Percentiles rank a stretch among this genome's conserved stretches.
These are phyloP conservation scores for Wickerhamiella lipophila DNA, from an alignment of 805 yeast genomes.

Conservation along the genomic window DNA sequence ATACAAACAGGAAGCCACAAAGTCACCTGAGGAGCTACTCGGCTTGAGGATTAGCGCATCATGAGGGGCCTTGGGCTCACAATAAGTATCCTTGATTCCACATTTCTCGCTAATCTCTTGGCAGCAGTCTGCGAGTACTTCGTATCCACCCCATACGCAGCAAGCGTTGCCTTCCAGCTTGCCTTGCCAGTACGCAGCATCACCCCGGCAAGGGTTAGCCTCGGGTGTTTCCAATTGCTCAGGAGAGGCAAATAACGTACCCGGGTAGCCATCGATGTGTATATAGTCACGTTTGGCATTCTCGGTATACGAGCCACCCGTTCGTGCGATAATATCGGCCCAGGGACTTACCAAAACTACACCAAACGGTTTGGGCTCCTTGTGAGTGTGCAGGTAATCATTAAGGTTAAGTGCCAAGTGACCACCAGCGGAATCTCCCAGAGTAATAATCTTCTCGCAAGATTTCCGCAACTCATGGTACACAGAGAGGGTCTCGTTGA, in stretches of 20 bases:
- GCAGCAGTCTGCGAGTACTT: conserved; percentile 18
- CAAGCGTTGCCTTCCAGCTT: conserved; percentile 14
- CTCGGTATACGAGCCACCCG: conserved; percentile 6
- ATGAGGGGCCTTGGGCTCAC: conserved; percentile 20
- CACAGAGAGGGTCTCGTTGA: conserved; percentile 20
- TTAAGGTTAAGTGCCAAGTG: conserved; percentile 20
- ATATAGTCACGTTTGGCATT: conserved; percentile 9
- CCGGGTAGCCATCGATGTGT: neutral
- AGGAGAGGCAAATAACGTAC: neutral
- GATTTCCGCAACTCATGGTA: conserved; percentile 17
- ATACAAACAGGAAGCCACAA: neutral
- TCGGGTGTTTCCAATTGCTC: conserved; percentile 15
- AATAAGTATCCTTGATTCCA: conserved; percentile 10
- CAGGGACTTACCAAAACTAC: conserved; percentile 19
- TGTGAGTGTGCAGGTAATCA: conserved; percentile 13
- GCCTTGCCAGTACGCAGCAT: conserved; percentile 15
- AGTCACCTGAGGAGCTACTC: neutral
- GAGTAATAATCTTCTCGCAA: conserved; percentile 19
- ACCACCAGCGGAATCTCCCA: conserved; percentile 30
- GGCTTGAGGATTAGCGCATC: conserved; percentile 13
- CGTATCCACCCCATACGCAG: conserved; percentile 20
- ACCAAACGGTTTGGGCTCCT: conserved; percentile 11
- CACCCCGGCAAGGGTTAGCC: conserved; percentile 15
- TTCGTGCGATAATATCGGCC: conserved; percentile 13
- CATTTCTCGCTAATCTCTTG: conserved; percentile 12